Conservation (phyloP, 2,329 filamentous ascomycete genomes). For the Neofusicoccum ribis region DNA sequence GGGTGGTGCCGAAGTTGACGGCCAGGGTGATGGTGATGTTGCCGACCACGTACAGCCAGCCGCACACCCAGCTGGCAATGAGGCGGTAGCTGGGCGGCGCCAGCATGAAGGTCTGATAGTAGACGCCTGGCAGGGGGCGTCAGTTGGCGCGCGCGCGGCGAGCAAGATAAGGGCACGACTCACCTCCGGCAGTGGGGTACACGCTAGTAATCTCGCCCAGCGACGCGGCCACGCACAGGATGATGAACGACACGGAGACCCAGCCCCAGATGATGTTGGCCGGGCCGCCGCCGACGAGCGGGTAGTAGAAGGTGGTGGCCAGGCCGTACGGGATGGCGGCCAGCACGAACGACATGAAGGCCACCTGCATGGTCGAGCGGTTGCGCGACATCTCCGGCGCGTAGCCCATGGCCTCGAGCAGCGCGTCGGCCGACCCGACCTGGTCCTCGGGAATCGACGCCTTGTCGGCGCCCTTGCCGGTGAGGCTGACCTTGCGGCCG, state of each 20-base stretch:
- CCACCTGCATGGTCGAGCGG: conserved; percentile 67
- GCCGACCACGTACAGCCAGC: conserved; percentile 75
- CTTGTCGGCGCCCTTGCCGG: conserved; percentile 3
- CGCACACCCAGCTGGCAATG: conserved; percentile 69
- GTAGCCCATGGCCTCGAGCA: conserved; percentile 64
- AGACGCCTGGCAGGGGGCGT: conserved; percentile 48
- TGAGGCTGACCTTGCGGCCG: not conserved
- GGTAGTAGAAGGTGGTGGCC: conserved; percentile 68
- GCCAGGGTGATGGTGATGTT: conserved; percentile 81
- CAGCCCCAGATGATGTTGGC: conserved; percentile 73
- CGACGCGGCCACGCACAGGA: conserved; percentile 69
- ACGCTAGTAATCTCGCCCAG: conserved; percentile 74
- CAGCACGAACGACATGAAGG: conserved; percentile 76
- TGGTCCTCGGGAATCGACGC: not conserved
- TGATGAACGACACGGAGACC: conserved; percentile 67
- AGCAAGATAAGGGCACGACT: not conserved
- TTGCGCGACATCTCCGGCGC: conserved; percentile 64
- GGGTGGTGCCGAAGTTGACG: conserved; percentile 72
- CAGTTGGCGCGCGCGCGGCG: not conserved
- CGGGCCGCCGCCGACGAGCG: conserved; percentile 65
- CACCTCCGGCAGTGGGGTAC: conserved; percentile 72
- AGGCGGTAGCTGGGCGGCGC: conserved; percentile 61
- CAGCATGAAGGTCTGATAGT: conserved; percentile 78
- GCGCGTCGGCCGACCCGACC: conserved; percentile 1
- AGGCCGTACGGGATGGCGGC: conserved; percentile 74